These are phyloP conservation scores for Striga hermonthica DNA, from an alignment of 305 asterid species.

Conservation along the genomic window DNA sequence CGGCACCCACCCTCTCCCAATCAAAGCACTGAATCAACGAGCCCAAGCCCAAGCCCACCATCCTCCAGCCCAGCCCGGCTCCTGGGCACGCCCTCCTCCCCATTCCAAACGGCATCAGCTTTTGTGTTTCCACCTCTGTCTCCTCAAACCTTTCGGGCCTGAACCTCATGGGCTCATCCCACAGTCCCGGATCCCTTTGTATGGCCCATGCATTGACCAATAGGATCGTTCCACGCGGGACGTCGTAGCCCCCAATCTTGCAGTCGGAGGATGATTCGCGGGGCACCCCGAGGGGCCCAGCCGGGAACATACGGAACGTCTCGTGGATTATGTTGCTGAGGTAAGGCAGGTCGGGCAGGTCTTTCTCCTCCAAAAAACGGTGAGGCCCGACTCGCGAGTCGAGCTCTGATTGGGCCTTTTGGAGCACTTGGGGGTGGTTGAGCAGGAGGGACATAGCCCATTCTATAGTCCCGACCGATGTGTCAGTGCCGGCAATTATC, in stretches of 20 bases:
- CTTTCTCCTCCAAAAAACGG: constrained; percentile 30
- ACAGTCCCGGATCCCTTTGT: constrained; percentile 39
- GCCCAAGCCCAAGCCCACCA: constrained; percentile 38
- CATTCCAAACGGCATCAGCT: constrained; percentile 41
- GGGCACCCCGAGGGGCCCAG: constrained; percentile 35
- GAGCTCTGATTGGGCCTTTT: constrained; percentile 19
- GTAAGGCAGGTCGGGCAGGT: constrained; percentile 36
- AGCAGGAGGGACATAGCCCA: constrained; percentile 44
- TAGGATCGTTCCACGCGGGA: constrained; percentile 36
- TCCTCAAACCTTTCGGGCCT: constrained; percentile 47
- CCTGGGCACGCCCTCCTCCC: constrained; percentile 46
- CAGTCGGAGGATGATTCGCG: constrained; percentile 40
- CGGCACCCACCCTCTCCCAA: constrained; percentile 32
- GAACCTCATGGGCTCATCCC: constrained; percentile 39
- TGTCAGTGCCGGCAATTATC: constrained; percentile 40
- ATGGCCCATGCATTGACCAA: constrained; percentile 41
- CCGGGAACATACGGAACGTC: constrained; percentile 40
- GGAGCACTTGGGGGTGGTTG: constrained; percentile 32
- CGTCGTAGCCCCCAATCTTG: constrained; percentile 38
- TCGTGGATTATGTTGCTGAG: constrained; percentile 34
- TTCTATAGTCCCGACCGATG: constrained; percentile 36
- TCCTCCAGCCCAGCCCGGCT: constrained; percentile 29
- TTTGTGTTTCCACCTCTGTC: constrained; percentile 26
- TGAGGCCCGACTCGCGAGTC: not conserved
- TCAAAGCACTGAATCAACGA: constrained; percentile 48